phyloP scores from a whole-genome alignment of 2,329 filamentous ascomycete species.

The Talaromyces sp. region DNA sequence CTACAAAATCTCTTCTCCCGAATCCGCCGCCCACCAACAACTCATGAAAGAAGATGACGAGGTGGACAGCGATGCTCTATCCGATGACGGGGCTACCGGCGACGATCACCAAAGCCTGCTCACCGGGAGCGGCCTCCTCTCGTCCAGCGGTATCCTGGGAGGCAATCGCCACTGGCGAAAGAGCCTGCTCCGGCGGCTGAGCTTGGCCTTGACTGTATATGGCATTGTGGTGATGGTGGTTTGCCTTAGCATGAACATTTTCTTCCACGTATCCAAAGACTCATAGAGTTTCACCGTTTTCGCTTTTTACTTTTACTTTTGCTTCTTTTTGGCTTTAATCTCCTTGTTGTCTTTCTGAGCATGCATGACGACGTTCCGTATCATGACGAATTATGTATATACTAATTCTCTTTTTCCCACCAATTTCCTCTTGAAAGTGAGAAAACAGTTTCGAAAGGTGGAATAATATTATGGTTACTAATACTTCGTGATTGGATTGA shows the following conservation, averaged over 20 bases:
- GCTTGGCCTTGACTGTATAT: conserved; percentile 73
- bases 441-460: not conserved
- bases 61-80: conserved; percentile 46
- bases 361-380: not conserved
- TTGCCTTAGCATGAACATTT: conserved; percentile 78
- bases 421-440: not conserved
- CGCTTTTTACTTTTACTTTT: not conserved
- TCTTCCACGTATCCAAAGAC: conserved; percentile 64
- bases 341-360: not conserved
- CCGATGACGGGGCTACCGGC: conserved; percentile 27
- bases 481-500: not conserved
- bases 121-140: conserved; percentile 40
- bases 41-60: conserved; percentile 84
- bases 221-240: conserved; percentile 83
- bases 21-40: conserved; percentile 78
- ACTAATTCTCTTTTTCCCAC: not conserved
- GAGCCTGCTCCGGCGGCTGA: conserved; percentile 61
- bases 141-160: conserved; percentile 54
- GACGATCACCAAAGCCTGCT: conserved; percentile 28
- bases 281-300: not conserved
- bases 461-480: not conserved
- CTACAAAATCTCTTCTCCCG: conserved; percentile 92
- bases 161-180: conserved; percentile 59
- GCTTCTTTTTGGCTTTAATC: not conserved
- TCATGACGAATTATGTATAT: not conserved